Evolutionary conservation across 306 rosid species (phyloP), one percentile per base, ranked within the genome.

Genomic region (Trifolium dubium): DNA sequence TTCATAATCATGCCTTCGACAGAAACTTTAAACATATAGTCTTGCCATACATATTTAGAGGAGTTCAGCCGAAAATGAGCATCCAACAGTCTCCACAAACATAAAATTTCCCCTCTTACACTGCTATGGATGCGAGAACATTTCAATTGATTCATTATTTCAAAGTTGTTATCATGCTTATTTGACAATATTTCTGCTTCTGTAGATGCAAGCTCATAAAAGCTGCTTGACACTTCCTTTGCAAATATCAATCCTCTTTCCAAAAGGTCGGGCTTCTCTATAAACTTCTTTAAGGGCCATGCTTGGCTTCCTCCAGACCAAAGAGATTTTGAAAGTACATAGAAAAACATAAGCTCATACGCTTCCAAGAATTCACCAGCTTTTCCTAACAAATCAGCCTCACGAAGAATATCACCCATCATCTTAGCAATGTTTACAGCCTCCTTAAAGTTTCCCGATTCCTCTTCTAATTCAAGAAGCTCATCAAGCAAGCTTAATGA

Each of bases 401-500:
- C 79, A 0, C 4, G 81, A 5, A 81, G 56, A 14, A 82, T 55
- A 62, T 89, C 89, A 2, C 92, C 96, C 77, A 61, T 85, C 65
- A 73, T 65, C 79, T 79, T 85, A 10, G 93, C 92, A 17, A 89
- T 81, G 18, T 82, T 64, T 29, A 80, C 85, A 4, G 96, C 97
- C 50, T 86, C 90, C 49, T 43, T 47, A 70, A 72, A 92, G 81
- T 92, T 92, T 32, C 92, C 97, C 0, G 58, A 44, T 55, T 88
- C 97, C 71, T 86, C 93, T 75, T 92, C 96, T 75, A 92, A 67
- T 65, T 76, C 68, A 64, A 88, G 76, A 10, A 89, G 92, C 64
- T 92, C 93, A 55, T 85, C 84, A 10, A 92, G 78, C 59, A 88
- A 82, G 67, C 72, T 73, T 23, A 55, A 5, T 2, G 84, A 64